Conservation (phyloP, 345 rosid genomes). For the Citropsis articulata region DNA sequence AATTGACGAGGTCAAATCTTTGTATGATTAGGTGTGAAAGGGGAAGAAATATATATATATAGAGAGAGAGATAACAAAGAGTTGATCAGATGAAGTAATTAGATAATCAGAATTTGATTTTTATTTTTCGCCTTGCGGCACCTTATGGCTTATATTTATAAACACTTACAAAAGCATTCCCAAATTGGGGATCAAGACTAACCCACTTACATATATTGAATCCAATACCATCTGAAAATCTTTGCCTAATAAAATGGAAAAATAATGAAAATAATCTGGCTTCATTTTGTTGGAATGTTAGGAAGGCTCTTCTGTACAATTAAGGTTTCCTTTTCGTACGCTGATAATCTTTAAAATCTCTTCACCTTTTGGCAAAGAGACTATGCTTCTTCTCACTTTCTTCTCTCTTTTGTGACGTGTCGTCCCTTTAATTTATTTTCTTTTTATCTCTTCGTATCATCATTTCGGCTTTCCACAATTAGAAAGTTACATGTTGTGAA, state of each 20-base stretch:
- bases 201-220: background rate
- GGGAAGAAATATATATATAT: background rate
- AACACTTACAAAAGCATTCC: background rate
- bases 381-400: background rate
- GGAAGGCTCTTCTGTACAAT: conserved; percentile 25
- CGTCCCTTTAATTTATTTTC: background rate
- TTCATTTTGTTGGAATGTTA: background rate
- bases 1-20: background rate
- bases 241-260: background rate
- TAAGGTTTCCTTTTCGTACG: background rate
- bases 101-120: background rate
- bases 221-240: background rate
- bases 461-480: background rate
- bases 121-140: conserved; percentile 26
- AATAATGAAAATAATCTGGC: background rate
- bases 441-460: background rate
- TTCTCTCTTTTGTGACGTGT: too few species aligned
- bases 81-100: background rate
- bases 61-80: background rate
- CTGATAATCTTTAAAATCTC: background rate
- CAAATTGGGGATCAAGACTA: background rate
- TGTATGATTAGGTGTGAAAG: background rate
- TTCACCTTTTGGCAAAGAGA: background rate
- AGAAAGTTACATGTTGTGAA: background rate
- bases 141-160: background rate